These are phyloP conservation scores for Curvularia eragrostidis DNA, from an alignment of 2,329 filamentous ascomycete genomes.

Conservation along the genomic window DNA sequence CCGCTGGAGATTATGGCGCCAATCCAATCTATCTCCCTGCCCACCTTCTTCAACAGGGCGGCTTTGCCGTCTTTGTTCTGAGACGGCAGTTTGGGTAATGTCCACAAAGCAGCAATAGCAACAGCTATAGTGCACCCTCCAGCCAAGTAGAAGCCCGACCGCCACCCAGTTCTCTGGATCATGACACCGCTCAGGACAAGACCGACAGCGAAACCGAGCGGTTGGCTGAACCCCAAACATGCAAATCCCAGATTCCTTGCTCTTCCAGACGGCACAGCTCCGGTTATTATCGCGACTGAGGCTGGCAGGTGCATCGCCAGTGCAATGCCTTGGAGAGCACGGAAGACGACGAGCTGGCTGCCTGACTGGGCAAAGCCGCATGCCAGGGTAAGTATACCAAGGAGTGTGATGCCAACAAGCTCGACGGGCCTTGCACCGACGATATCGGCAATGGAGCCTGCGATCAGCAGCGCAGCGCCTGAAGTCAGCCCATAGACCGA, in stretches of 20 bases:
- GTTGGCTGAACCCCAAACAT: slow-evolving; percentile 56
- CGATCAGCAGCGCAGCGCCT: slow-evolving; percentile 58
- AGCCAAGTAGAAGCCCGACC: slow-evolving; percentile 55
- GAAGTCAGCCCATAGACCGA: slow-evolving; percentile 52
- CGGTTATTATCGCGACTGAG: slow-evolving; percentile 55
- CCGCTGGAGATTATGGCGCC: slow-evolving; percentile 35
- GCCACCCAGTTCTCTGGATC: slow-evolving; percentile 58
- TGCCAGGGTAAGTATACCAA: slow-evolving; percentile 54
- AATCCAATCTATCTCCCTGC: slow-evolving; percentile 39
- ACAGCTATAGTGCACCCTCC: slow-evolving; percentile 44
- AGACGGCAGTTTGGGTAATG: slow-evolving; percentile 29
- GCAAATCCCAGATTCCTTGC: slow-evolving; percentile 44
- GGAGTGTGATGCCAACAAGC: slow-evolving; percentile 52
- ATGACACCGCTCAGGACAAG: slow-evolving; percentile 60
- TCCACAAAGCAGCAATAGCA: slow-evolving; percentile 44
- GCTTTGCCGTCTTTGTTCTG: slow-evolving; percentile 1
- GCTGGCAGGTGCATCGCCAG: slow-evolving; percentile 58
- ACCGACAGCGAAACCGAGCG: slow-evolving; percentile 60
- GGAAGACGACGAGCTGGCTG: slow-evolving; percentile 52
- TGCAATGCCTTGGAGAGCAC: slow-evolving; percentile 57
- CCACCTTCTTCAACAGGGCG: slow-evolving; percentile 20
- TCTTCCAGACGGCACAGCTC: slow-evolving; percentile 32
- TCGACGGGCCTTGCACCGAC: slow-evolving; percentile 56
- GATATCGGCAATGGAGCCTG: slow-evolving; percentile 60
- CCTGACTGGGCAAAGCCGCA: slow-evolving; percentile 56